These are phyloP conservation scores for Boeremia lycopersici DNA, from an alignment of 2,329 filamentous ascomycete species.

Conservation along the genomic window DNA sequence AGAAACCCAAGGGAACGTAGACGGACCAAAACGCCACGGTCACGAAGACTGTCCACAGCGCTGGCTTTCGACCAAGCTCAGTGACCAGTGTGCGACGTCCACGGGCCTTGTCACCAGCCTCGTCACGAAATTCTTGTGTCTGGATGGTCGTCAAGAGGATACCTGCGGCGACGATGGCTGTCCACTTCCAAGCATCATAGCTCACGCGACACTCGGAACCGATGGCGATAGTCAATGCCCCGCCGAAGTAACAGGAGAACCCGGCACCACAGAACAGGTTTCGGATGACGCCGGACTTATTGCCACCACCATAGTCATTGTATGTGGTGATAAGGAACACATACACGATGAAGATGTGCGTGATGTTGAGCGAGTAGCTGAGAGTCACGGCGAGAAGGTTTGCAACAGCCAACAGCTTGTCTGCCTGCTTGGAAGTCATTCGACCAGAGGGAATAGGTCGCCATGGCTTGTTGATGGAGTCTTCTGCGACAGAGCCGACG, in stretches of 20 bases:
- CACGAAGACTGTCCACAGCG: constrained; percentile 17
- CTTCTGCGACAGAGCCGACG: constrained; percentile 44
- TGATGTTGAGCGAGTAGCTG: constrained; percentile 14
- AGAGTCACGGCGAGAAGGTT: constrained; percentile 1
- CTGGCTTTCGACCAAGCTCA: constrained; percentile 63
- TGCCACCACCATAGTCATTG: constrained; percentile 39
- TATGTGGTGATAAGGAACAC: constrained; percentile 30
- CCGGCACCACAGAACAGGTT: constrained; percentile 42
- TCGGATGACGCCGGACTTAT: constrained; percentile 32
- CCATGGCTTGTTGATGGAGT: constrained; percentile 52
- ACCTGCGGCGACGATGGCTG: constrained; percentile 27
- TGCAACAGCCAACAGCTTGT: constrained; percentile 14
- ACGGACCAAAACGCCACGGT: constrained; percentile 20
- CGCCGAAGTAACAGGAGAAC: constrained; percentile 35
- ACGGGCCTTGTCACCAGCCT: constrained; percentile 62
- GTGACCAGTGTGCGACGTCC: constrained; percentile 82
- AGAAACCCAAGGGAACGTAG: constrained; percentile 15
- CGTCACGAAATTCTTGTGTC: constrained; percentile 49
- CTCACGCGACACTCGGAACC: constrained; percentile 15
- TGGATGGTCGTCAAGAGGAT: constrained; percentile 49
- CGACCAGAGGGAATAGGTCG: constrained; percentile 35
- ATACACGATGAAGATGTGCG: constrained; percentile 25
- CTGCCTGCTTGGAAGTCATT: constrained; percentile 27
- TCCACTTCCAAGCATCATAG: constrained; percentile 34
- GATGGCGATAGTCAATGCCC: constrained; percentile 35